Evolutionary conservation across 495 filamentous ascomycete species (phyloP), one percentile per base, ranked within the genome.

Genomic region (Penicillium psychrofluorescens): DNA sequence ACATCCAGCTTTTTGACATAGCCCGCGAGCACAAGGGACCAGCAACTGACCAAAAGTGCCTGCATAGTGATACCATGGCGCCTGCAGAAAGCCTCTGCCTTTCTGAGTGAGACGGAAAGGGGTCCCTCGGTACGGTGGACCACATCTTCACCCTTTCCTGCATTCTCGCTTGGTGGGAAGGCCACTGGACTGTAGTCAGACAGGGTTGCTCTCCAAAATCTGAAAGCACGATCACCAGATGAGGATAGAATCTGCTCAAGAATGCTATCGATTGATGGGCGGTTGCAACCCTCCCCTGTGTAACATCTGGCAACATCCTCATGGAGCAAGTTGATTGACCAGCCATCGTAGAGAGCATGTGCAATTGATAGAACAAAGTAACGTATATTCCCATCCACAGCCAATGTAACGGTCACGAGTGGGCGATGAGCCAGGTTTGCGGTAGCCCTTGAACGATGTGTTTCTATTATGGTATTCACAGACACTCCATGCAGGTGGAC

Each of bases 261-360:
- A 13, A 72, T 60, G 5, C 58, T 50, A 27, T 71, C 61, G 0
- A 58, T 45, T 0, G 38, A 22, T 4, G 49, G 51, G 11, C 57
- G 57, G 7, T 33, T 27, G 36, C 54, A 61, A 5, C 46, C 15
- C 12, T 49, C 44, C 8, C 62, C 64, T 11, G 48, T 39, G 42
- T 71, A 72, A 7, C 51, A 53, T 3, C 45, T 55, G 29, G 64
- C 64, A 11, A 90, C 63, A 32, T 74, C 67, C n/a, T 72, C 66
- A 9, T 95, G 68, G 0, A 95, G 58, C 11, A 90, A 61, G 5
- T 75, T 66, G 13, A 95, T 72, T 40, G 88, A 91, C 55, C 75
- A 85, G 8, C 85, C 90, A 62, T 97, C 91, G 55, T 96, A 97
- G 0, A 96, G 66, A 4, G 80, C 88, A 56, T 97, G 91, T 54